Evolutionary conservation across 768 basidiomycete species (phyloP).

Genomic region (Lactarius evosmus): DNA sequence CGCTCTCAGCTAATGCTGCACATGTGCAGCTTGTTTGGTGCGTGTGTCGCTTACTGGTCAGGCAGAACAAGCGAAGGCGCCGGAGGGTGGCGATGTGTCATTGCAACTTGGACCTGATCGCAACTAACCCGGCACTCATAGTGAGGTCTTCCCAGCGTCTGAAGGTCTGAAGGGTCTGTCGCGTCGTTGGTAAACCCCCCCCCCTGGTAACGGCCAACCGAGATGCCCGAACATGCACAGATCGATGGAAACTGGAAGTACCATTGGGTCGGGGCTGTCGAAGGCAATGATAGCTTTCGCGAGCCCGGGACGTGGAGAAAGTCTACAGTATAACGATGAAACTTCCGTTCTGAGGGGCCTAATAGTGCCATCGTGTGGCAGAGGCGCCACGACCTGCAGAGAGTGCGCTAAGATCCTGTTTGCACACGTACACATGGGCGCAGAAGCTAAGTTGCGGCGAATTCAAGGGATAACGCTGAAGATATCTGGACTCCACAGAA

Average conservation of each 20-base stretch:
- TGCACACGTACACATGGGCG: background rate
- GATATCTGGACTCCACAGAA: background rate
- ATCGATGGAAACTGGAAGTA: background rate
- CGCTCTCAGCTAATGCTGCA: background rate
- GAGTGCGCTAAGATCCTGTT: background rate
- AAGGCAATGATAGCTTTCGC: too few relatives aligned
- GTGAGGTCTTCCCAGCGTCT: background rate
- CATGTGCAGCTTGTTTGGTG: background rate
- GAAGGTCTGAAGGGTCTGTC: background rate
- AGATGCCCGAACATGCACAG: background rate
- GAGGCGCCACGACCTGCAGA: background rate
- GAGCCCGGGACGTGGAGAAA: background rate
- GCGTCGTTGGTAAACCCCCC: background rate
- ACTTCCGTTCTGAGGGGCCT: background rate
- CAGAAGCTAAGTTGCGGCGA: background rate
- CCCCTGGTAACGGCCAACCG: constrained; percentile 1
- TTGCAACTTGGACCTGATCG: background rate
- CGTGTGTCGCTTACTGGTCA: background rate
- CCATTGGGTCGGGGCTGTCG: background rate
- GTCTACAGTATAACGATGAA: background rate
- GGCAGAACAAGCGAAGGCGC: background rate
- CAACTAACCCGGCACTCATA: too few relatives aligned
- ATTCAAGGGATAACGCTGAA: background rate
- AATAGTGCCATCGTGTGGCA: background rate
- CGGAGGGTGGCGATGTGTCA: background rate